Percentiles rank a stretch among this genome's conserved stretches.
These are phyloP conservation scores for Galerina sulciceps DNA, from an alignment of 768 basidiomycete genomes.

Conservation along the genomic window DNA sequence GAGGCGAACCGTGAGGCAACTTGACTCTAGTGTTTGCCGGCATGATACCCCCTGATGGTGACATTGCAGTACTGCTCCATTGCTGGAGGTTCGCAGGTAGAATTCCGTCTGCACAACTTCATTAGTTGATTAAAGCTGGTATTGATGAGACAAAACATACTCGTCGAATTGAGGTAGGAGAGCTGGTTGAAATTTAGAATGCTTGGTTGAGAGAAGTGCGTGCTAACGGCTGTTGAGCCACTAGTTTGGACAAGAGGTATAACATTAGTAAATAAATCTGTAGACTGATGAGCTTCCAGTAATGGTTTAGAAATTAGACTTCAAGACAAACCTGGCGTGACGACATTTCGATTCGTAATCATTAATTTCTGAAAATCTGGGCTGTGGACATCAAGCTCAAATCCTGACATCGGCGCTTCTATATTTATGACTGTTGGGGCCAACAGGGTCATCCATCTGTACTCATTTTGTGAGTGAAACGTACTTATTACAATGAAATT, in stretches of 20 bases:
- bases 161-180: constrained; percentile 24
- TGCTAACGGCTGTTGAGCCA: constrained; percentile 18
- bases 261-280: constrained; percentile 19
- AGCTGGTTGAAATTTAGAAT: constrained; percentile 28
- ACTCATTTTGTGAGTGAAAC: neutral
- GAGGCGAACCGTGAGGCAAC: constrained; percentile 1
- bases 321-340: constrained; percentile 14
- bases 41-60: constrained; percentile 10
- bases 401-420: constrained; percentile 15
- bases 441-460: constrained; percentile 21
- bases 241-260: constrained; percentile 16
- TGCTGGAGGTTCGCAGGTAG: constrained; percentile 10
- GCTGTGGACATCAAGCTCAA: constrained; percentile 21
- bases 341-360: constrained; percentile 9
- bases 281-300: neutral
- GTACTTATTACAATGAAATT: neutral
- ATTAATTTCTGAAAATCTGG: constrained; percentile 17
- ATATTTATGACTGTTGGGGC: constrained; percentile 17
- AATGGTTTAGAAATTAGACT: neutral
- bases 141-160: constrained; percentile 5
- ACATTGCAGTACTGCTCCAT: constrained; percentile 11
- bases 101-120: constrained; percentile 11
- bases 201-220: constrained; percentile 18
- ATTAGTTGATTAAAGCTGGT: neutral
- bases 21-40: constrained; percentile 14